Evolutionary conservation across 2,329 filamentous ascomycete species (phyloP), one percentile per base, ranked within the genome.

Genomic region (Pseudogymnoascus sp.): DNA sequence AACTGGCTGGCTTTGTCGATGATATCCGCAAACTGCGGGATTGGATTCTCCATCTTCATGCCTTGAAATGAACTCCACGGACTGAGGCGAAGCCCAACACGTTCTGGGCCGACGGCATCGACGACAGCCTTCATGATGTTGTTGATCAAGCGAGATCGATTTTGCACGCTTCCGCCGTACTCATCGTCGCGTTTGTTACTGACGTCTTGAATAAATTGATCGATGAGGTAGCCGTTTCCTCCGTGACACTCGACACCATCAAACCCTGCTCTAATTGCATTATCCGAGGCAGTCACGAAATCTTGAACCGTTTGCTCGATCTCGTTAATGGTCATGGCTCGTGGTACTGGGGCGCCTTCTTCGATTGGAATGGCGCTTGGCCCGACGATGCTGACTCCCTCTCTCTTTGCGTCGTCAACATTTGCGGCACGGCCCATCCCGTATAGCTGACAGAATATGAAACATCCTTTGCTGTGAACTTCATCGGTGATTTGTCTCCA

Each of bases 391-490:
- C 64, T 63, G 6, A 63, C 47, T 18, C 2, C 68, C 67, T 16
- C 38, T 42, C 31, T 31, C 38, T 35, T 69, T 35, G 66, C 66
- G 61, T 64, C 64, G n/a, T 40, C 42, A 11, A 42, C 38, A 21
- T 21, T 37, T 2, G 71, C 69, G 14, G 71, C 69, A 8, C 85
- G 79, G 4, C 85, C 85, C 0, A 85, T 71, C 1, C 80, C 80
- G 82, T 83, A 87, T 1, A 88, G 73, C 70, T 88, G 85, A 4
- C 79, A 69, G 73, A 79, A 87, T 65, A 87, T 84, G 68, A 78
- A 81, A 25, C 77, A 78, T 28, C 80, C 80, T 69, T 85, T 84
- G 28, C 75, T 76, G 73, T 88, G 85, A 2, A 87, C 84, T 2
- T 79, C 81, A 61, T 81, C 77, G 1, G 82, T 84, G 44, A 87